A percentile compares a stretch with the other conserved stretches of the same genome.
phyloP scores from a whole-genome alignment of 2,329 filamentous ascomycete genomes.

The Trichoderma harzianum region DNA sequence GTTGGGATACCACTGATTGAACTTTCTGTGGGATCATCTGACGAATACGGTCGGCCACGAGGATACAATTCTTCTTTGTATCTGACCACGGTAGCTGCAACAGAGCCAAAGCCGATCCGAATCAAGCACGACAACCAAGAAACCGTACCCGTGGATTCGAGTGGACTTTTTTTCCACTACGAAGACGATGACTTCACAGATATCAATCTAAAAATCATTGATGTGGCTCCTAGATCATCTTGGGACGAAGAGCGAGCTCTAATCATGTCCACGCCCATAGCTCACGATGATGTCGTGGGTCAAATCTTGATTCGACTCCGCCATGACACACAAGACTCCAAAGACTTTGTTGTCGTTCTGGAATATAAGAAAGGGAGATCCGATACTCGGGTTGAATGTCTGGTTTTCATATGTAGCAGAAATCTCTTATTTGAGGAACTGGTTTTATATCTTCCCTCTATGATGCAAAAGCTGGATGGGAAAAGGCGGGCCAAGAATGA shows the following conservation, averaged over 20 bases:
- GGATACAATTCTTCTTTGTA: neutral
- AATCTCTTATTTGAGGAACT: neutral
- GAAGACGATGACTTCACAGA: neutral
- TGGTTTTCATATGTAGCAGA: neutral
- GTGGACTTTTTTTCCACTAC: neutral
- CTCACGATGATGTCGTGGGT: neutral
- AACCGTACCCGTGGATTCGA: neutral
- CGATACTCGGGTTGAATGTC: neutral
- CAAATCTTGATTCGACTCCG: constrained; percentile 7
- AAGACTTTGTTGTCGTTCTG: constrained; percentile 15
- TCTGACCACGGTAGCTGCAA: neutral
- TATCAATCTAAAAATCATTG: neutral
- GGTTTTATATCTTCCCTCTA: neutral
- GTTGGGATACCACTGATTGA: constrained; percentile 17
- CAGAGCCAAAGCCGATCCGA: neutral
- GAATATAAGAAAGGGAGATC: neutral
- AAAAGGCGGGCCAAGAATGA: constrained; percentile 12
- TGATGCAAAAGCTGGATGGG: neutral
- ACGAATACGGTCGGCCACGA: constrained; percentile 7
- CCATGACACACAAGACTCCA: neutral
- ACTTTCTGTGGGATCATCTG: neutral
- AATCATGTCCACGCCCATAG: neutral
- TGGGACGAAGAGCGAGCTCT: constrained; percentile 14
- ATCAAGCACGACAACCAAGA: neutral
- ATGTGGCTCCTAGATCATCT: constrained; percentile 2